These are phyloP conservation scores for Amanita thiersii DNA, from an alignment of 768 basidiomycete genomes.

Conservation along the genomic window DNA sequence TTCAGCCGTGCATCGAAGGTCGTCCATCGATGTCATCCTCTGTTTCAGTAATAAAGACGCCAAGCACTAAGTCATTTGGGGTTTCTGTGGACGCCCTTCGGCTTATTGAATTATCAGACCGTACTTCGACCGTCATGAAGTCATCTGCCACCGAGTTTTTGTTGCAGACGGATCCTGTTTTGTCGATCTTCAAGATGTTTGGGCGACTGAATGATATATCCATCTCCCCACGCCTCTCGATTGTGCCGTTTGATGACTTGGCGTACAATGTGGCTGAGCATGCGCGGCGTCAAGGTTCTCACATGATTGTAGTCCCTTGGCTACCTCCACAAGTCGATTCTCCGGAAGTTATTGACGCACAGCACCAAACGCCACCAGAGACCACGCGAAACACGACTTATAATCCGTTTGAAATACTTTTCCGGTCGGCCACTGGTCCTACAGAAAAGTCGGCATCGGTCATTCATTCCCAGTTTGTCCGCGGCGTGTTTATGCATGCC, in stretches of 20 bases:
- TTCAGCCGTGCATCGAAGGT: constrained; percentile 6
- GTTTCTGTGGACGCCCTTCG: constrained; percentile 55
- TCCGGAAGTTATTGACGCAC: constrained; percentile 12
- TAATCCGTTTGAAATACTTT: constrained; percentile 72
- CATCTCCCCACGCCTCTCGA: constrained; percentile 56
- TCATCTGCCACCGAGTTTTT: constrained; percentile 65
- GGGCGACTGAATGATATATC: constrained; percentile 62
- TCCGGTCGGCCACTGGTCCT: constrained; percentile 23
- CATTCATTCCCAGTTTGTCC: constrained; percentile 77
- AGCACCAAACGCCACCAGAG: background rate
- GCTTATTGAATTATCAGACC: constrained; percentile 80
- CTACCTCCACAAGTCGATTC: constrained; percentile 30
- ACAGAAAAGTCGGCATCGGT: constrained; percentile 38
- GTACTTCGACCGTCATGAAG: constrained; percentile 83
- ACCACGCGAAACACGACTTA: background rate
- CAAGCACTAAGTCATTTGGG: background rate
- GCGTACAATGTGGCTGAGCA: constrained; percentile 62
- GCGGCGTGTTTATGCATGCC: constrained; percentile 68
- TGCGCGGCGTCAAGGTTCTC: constrained; percentile 47
- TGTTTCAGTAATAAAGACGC: background rate
- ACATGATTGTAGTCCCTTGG: constrained; percentile 86
- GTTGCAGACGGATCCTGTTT: constrained; percentile 62
- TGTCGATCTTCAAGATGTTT: constrained; percentile 71
- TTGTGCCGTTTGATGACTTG: constrained; percentile 74
- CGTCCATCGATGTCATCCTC: background rate